phyloP scores from a whole-genome alignment of 2,329 filamentous ascomycete genomes.

The Epichloe typhina region DNA sequence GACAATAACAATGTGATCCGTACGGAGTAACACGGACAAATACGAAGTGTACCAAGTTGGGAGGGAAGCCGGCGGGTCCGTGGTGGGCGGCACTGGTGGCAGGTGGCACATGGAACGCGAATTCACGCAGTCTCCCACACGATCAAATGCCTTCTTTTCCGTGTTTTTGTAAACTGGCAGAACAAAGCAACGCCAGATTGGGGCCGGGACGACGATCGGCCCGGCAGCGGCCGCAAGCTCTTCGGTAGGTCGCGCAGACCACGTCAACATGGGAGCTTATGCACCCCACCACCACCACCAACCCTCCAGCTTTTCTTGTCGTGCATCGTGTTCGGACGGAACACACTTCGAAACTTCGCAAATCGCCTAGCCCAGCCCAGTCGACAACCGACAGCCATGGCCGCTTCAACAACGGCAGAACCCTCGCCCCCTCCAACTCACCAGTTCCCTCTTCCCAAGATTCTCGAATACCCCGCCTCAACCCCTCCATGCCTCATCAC shows the following conservation, averaged over 20 bases:
- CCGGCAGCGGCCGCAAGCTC: slow-evolving; percentile 5
- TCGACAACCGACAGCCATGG: slow-evolving; percentile 1
- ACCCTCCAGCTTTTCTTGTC: no score
- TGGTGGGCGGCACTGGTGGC: no score
- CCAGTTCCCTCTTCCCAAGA: slow-evolving; percentile 43
- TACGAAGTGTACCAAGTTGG: no score
- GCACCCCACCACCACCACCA: no score
- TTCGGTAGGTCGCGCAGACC: background rate
- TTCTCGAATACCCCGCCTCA: slow-evolving; percentile 50
- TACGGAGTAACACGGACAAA: no score
- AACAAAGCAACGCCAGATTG: background rate
- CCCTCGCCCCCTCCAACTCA: slow-evolving; percentile 11
- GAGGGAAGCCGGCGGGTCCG: no score
- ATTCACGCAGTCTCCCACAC: no score
- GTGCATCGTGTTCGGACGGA: no score
- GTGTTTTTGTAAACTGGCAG: background rate
- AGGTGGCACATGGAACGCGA: no score
- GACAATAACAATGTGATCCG: no score
- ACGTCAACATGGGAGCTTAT: no score
- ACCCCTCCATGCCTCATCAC: slow-evolving; percentile 57
- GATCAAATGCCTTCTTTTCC: no score
- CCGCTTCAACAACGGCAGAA: slow-evolving; percentile 1
- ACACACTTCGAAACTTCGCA: background rate
- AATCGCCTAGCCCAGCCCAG: background rate
- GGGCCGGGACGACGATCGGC: background rate